Conservation (phyloP, 2,329 filamentous ascomycete genomes). For the Nannizziopsis barbatae region DNA sequence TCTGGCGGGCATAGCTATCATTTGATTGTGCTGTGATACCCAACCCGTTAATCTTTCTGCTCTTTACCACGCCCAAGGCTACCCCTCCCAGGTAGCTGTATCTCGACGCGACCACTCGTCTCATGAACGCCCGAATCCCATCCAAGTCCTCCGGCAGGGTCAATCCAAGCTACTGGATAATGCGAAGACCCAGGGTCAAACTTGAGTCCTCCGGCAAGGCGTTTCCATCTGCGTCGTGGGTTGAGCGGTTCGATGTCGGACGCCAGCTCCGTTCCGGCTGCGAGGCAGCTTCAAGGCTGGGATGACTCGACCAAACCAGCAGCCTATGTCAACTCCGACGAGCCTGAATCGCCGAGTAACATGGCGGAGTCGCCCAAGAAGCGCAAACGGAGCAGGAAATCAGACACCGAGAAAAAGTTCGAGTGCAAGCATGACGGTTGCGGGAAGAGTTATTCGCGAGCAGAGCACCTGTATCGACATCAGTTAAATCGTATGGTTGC, state of each 20-base stretch:
- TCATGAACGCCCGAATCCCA: not conserved
- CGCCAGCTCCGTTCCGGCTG: not conserved
- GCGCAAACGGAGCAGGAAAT: constrained; percentile 36
- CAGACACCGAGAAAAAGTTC: constrained; percentile 46
- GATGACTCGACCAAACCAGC: not conserved
- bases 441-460: constrained; percentile 90
- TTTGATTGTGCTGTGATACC: constrained; percentile 7
- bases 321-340: not conserved
- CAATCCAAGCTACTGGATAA: constrained; percentile 1
- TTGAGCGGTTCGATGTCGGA: constrained; percentile 1
- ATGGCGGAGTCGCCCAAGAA: constrained; percentile 27
- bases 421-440: constrained; percentile 78
- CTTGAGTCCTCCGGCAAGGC: not conserved
- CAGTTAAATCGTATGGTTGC: constrained; percentile 71
- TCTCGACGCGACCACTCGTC: not conserved
- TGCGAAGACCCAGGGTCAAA: not conserved
- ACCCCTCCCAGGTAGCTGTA: constrained; percentile 4
- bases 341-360: constrained; percentile 1
- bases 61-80: not conserved
- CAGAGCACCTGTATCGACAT: constrained; percentile 92
- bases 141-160: not conserved
- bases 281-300: constrained; percentile 3
- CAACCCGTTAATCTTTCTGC: not conserved
- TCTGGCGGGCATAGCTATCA: constrained; percentile 2
- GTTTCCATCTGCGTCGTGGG: not conserved